Conservation (phyloP, 1,284 basidiomycete genomes). For the Apiotrichum brassicae region DNA sequence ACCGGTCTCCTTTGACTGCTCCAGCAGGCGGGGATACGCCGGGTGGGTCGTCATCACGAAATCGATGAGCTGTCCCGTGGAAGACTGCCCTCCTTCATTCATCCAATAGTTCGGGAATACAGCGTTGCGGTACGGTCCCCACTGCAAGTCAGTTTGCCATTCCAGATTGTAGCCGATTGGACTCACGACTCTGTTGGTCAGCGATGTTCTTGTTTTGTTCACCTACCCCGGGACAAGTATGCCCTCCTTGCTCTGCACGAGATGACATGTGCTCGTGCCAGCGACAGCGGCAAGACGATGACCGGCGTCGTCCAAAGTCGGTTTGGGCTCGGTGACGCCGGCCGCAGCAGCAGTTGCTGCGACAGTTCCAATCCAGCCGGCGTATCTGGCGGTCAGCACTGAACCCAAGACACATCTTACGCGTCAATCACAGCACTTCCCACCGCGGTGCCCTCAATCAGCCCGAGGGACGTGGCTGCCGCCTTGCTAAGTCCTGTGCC, state of each 20-base stretch:
- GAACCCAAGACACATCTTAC: constrained; percentile 50
- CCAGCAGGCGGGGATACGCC: constrained; percentile 65
- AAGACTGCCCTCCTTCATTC: constrained; percentile 98
- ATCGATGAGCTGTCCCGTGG: constrained; percentile 96
- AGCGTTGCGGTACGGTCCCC: constrained; percentile 83
- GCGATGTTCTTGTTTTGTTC: not conserved
- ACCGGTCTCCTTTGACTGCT: constrained; percentile 50
- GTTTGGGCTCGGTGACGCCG: constrained; percentile 40
- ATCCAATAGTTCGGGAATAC: constrained; percentile 96
- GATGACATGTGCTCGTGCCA: constrained; percentile 92
- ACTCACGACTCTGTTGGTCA: constrained; percentile 25
- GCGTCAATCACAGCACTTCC: constrained; percentile 95
- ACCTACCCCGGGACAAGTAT: constrained; percentile 72
- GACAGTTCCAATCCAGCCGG: constrained; percentile 97
- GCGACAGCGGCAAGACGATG: constrained; percentile 87
- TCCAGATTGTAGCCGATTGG: no score
- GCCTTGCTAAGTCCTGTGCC: constrained; percentile 71
- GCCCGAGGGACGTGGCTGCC: constrained; percentile 78
- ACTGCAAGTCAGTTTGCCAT: constrained; percentile 41
- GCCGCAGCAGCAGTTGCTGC: constrained; percentile 66
- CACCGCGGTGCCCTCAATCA: constrained; percentile 82
- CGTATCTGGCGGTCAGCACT: constrained; percentile 61
- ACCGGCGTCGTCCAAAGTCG: constrained; percentile 65
- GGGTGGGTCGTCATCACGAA: constrained; percentile 91
- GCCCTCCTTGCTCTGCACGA: constrained; percentile 72